Conservation (phyloP, 208 protist species). For the Ichthyophonus hoferi region DNA sequence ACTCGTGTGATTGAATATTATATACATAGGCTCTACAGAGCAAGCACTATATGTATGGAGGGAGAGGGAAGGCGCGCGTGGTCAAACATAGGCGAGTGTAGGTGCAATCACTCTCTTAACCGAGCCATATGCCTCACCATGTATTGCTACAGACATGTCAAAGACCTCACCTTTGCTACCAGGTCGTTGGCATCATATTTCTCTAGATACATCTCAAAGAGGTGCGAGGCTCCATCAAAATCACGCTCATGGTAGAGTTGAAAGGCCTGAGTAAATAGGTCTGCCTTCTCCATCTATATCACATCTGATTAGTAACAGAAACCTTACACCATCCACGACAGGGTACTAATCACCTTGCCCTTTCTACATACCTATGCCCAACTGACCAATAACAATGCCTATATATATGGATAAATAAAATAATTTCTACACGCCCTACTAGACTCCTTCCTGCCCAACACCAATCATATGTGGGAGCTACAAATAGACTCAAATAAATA, state of each 20-base stretch:
- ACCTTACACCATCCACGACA: too few relatives aligned
- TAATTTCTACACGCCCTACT: too few relatives aligned
- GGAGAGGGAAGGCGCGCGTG: not conserved
- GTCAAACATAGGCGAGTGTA: not conserved
- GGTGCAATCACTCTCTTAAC: not conserved
- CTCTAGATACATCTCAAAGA: conserved; percentile 20
- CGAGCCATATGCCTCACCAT: not conserved
- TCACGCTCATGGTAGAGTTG: not conserved
- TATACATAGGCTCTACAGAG: too few relatives aligned
- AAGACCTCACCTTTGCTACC: not conserved
- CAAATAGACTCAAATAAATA: too few relatives aligned
- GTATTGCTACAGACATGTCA: too few relatives aligned
- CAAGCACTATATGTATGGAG: not conserved
- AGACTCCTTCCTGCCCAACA: too few relatives aligned
- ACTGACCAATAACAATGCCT: too few relatives aligned
- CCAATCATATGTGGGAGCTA: too few relatives aligned
- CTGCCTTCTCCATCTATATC: conserved; percentile 19
- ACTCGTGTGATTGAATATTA: not conserved
- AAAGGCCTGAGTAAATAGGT: conserved; percentile 22
- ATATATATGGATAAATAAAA: too few relatives aligned
- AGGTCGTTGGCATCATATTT: not conserved
- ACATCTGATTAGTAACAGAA: too few relatives aligned
- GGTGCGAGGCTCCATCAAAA: not conserved
- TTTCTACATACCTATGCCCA: too few relatives aligned
- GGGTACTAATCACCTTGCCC: too few relatives aligned